phyloP scores from a whole-genome alignment of 1,284 basidiomycete genomes.

The Moesziomyces globuligerus region DNA sequence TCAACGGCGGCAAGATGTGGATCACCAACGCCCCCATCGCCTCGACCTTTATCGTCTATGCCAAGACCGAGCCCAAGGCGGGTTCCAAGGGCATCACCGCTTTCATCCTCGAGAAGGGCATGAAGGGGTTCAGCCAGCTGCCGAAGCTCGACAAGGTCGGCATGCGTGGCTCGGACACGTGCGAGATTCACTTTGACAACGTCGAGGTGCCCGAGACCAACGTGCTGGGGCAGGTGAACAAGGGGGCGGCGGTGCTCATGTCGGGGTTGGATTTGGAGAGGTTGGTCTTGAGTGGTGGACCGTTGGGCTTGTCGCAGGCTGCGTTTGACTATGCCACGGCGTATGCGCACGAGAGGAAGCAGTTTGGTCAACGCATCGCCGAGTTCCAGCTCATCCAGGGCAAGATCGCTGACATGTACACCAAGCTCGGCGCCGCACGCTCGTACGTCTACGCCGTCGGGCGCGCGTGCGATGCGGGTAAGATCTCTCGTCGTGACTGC shows the following conservation, averaged over 20 bases:
- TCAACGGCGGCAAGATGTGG: conserved; percentile 95
- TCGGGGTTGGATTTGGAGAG: conserved; percentile 91
- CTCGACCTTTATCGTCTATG: conserved; percentile 90
- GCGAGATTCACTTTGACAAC: conserved; percentile 90
- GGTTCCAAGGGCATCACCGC: conserved; percentile 90
- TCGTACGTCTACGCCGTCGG: conserved; percentile 89
- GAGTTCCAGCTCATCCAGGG: conserved; percentile 97
- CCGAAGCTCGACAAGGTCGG: conserved; percentile 94
- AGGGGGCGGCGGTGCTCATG: conserved; percentile 89
- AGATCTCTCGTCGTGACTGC: conserved; percentile 70
- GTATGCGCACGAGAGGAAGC: conserved; percentile 89
- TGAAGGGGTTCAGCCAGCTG: conserved; percentile 85
- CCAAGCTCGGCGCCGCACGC: conserved; percentile 85
- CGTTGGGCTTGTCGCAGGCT: conserved; percentile 85
- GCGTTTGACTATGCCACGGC: conserved; percentile 88
- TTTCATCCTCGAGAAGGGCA: conserved; percentile 85
- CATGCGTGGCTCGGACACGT: conserved; percentile 94
- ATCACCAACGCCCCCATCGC: conserved; percentile 94
- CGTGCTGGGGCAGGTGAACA: conserved; percentile 81
- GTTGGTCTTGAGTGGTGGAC: conserved; percentile 87
- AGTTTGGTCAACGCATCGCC: conserved; percentile 87
- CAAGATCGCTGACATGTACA: conserved; percentile 87
- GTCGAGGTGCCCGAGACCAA: conserved; percentile 85
- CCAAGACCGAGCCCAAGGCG: conserved; percentile 82
- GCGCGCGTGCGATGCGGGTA: conserved; percentile 51